Percentiles rank a stretch among this genome's conserved stretches.
Conservation (phyloP, 2,329 filamentous ascomycete species). For the Arachnopeziza araneosa region DNA sequence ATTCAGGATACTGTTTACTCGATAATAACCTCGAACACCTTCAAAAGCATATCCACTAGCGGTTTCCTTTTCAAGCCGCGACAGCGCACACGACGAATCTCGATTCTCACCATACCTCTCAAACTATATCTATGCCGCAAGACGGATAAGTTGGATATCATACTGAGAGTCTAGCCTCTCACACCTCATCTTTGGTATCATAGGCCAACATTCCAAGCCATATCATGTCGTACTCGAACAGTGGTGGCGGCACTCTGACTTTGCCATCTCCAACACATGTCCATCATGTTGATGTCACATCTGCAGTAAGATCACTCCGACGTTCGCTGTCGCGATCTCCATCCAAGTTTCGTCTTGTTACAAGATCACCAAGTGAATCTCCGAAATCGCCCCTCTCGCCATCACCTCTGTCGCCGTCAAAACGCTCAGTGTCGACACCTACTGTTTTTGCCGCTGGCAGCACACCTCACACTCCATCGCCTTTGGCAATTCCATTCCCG, state of each 20-base stretch:
- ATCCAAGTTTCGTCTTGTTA: conserved; percentile 72
- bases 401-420: conserved; percentile 44
- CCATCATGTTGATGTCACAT: conserved; percentile 76
- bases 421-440: conserved; percentile 45
- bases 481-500: conserved; percentile 59
- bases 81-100: background rate
- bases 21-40: background rate
- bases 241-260: conserved; percentile 71
- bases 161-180: background rate
- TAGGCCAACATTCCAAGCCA: conserved; percentile 19
- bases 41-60: background rate
- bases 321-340: conserved; percentile 91
- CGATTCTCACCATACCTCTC: background rate
- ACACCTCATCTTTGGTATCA: background rate
- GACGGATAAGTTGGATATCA: background rate
- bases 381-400: conserved; percentile 54
- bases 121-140: background rate
- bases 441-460: conserved; percentile 32
- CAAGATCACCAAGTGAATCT: conserved; percentile 37
- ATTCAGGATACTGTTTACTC: background rate
- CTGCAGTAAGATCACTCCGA: conserved; percentile 75
- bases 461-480: conserved; percentile 41
- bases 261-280: conserved; percentile 80
- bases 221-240: conserved; percentile 54
- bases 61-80: background rate